A percentile compares a stretch with the other conserved stretches of the same genome.
These are phyloP conservation scores for Cordyceps militaris DNA, from an alignment of 2,329 filamentous ascomycete genomes.

Conservation along the genomic window DNA sequence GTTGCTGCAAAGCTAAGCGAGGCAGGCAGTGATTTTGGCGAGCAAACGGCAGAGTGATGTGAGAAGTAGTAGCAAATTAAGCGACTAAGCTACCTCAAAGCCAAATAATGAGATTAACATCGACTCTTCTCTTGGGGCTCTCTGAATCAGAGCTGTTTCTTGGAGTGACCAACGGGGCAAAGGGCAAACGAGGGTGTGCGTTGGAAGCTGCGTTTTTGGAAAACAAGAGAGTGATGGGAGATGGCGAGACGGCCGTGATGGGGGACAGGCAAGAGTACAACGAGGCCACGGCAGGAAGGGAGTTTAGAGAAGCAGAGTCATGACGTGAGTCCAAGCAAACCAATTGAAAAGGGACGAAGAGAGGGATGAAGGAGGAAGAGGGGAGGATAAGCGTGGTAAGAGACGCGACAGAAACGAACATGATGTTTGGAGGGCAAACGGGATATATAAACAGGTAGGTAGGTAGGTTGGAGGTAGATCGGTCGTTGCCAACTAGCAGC, in stretches of 20 bases:
- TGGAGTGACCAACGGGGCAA: background rate
- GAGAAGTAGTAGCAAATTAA: slow-evolving; percentile 1
- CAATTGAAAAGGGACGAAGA: background rate
- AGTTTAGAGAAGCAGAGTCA: background rate
- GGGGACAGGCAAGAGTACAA: background rate
- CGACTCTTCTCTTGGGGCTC: background rate
- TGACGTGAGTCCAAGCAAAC: background rate
- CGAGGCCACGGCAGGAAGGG: background rate
- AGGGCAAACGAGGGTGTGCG: background rate
- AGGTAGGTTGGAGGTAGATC: background rate
- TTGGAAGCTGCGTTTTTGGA: background rate
- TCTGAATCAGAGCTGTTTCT: background rate
- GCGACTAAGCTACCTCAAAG: background rate
- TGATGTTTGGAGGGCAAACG: slow-evolving; percentile 9
- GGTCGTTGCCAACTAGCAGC: background rate
- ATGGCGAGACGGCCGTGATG: background rate
- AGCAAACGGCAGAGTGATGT: slow-evolving; percentile 8
- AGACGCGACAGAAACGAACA: background rate
- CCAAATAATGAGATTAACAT: background rate
- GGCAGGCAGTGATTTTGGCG: background rate
- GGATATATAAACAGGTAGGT: slow-evolving; percentile 9
- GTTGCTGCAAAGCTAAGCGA: slow-evolving; percentile 5
- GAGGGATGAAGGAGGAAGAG: background rate
- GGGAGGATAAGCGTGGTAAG: background rate
- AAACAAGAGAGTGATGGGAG: background rate